Evolutionary conservation across 148 eudicot genomes (phyloP).

Genomic region (Heliamphora exappendiculata): DNA sequence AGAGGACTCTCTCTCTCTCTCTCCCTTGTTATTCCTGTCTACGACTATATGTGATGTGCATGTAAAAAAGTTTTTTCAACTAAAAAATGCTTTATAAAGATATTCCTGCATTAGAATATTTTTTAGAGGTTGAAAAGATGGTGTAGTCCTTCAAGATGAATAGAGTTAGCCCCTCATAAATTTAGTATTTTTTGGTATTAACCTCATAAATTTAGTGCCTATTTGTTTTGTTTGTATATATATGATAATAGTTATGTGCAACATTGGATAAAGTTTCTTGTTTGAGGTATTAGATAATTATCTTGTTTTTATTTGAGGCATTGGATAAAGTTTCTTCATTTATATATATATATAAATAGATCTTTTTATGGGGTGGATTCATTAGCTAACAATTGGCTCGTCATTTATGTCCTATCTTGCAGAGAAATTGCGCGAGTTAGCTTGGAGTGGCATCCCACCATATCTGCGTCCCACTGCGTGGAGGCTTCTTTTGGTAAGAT

Average conservation of each 20-base stretch:
- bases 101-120: background rate
- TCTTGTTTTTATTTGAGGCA: background rate
- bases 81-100: too few relatives aligned
- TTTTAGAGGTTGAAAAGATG: background rate
- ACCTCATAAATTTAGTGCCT: too few relatives aligned
- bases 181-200: too few relatives aligned
- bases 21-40: too few relatives aligned
- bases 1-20: too few relatives aligned
- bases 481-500: slow-evolving; percentile 89
- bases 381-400: background rate
- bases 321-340: background rate
- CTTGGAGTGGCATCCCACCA: slow-evolving; percentile 96
- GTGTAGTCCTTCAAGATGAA: background rate
- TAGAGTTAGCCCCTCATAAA: background rate
- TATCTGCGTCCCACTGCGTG: slow-evolving; percentile 84
- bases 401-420: slow-evolving; percentile 15
- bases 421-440: slow-evolving; percentile 82
- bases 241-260: background rate
- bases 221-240: background rate
- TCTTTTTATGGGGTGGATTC: background rate
- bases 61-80: too few relatives aligned
- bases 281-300: too few relatives aligned
- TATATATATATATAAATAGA: background rate
- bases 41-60: too few relatives aligned
- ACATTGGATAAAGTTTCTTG: background rate